phyloP scores from a whole-genome alignment of 2,329 filamentous ascomycete species.

The Thielaviopsis punctulata region DNA sequence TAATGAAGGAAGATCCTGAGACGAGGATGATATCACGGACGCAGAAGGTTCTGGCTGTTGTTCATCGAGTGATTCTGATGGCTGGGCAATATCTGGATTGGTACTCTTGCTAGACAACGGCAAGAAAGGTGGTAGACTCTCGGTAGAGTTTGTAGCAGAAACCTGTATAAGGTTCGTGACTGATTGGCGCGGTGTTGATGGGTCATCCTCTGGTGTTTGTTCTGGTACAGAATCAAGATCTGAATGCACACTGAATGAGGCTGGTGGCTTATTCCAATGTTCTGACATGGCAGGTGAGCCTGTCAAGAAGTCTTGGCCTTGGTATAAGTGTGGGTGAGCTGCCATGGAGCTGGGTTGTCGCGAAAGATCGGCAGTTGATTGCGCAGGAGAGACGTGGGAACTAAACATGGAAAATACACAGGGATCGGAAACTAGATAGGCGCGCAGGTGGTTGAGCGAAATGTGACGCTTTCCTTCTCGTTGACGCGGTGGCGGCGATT shows the following conservation, averaged over 20 bases:
- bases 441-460: conserved; percentile 44
- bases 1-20: neutral
- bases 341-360: conserved; percentile 19
- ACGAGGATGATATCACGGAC: neutral
- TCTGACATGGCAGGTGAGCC: conserved; percentile 11
- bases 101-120: neutral
- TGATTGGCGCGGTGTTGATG: conserved; percentile 8
- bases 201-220: conserved; percentile 5
- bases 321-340: conserved; percentile 30
- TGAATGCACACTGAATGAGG: neutral
- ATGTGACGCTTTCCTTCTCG: conserved; percentile 46
- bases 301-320: conserved; percentile 11
- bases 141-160: neutral
- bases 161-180: neutral
- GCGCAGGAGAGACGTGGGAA: conserved; percentile 19
- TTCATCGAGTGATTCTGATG: neutral
- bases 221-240: neutral
- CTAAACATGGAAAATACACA: conserved; percentile 45
- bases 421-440: conserved; percentile 49
- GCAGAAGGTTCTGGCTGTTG: neutral
- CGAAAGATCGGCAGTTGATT: conserved; percentile 35
- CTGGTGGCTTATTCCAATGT: neutral
- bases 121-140: conserved; percentile 5
- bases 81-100: neutral
- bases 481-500: neutral